Base-by-base conservation (phyloP, 805 yeast species). In the Yamadazyma sp. region DNA sequence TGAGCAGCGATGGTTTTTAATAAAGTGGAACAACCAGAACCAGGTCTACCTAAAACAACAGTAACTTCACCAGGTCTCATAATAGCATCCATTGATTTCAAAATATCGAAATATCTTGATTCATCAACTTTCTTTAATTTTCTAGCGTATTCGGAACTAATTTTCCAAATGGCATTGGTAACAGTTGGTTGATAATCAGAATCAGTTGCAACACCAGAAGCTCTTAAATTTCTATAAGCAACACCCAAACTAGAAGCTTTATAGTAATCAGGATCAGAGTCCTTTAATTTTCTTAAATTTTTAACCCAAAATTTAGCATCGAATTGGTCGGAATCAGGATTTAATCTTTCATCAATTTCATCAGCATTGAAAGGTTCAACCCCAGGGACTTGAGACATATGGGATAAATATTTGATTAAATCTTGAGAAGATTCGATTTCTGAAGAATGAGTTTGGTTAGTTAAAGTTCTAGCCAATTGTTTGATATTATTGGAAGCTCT, bases 181-280 rank as follows among this genome's bases (percentile, higher is more conserved):
- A 75, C 72, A 3, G 79, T 78, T 5, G 76, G 61, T 53, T 78
- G 84, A 54, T 73, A 80, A 49, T 79, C 81, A 7, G 80, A 72
- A 52, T 77, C 84, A 3, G 80, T 65, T 2, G 83, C 79, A 35
- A 75, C 63, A 52, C 85, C 86, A 42, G 55, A 64, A 2, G 81
- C 82, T 33, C 78, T 52, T 45, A 79, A 56, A 47, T 77, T 56
- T 37, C 65, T 66, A 66, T 75, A 77, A 7, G 73, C 73, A 40
- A 80, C 55, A 15, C 82, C 81, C 41, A 79, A 55, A 11, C 71
- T 59, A 25, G 75, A 64, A 14, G 79, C 80, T 50, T 71, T 76
- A 52, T 73, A 79, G 55, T 73, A 74, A n/a, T 77, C 82, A 0
- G 75, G 74, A 45, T 80, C 81, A 3, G 65, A 48, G 20, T 63